Conservation (phyloP, 2,329 filamentous ascomycete species). For the Aspergillus costaricaensis region DNA sequence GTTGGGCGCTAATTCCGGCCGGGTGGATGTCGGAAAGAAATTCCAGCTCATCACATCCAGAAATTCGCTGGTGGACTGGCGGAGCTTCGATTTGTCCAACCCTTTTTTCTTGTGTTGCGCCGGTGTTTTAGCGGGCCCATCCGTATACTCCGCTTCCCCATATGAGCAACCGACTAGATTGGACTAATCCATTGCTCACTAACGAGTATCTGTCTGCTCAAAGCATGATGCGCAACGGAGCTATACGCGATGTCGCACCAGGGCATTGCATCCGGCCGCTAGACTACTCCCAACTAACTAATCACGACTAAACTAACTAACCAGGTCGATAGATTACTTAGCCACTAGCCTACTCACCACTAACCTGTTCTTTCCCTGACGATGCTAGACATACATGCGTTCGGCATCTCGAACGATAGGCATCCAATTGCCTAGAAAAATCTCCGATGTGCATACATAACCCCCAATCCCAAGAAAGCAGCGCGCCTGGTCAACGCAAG, state of each 20-base stretch:
- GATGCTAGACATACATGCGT: constrained; percentile 19
- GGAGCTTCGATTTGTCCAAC: neutral
- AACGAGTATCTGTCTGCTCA: neutral
- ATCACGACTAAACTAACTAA: no score
- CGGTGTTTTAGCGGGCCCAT: neutral
- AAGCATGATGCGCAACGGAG: neutral
- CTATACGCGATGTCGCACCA: neutral
- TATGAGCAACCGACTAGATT: neutral
- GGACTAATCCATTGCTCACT: neutral
- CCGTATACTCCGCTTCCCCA: neutral
- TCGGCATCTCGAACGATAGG: constrained; percentile 8
- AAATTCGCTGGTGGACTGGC: neutral
- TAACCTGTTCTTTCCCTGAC: neutral
- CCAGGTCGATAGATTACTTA: neutral
- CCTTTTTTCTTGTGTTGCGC: neutral
- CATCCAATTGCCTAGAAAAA: constrained; percentile 12
- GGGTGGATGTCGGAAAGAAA: neutral
- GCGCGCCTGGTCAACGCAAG: neutral
- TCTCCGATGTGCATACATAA: constrained; percentile 21
- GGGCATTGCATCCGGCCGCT: neutral
- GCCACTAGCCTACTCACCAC: neutral
- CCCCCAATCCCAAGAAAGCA: neutral
- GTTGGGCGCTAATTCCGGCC: neutral
- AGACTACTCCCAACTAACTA: no score
- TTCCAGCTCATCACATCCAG: constrained; percentile 1